Evolutionary conservation across 495 filamentous ascomycete species (phyloP).

Genomic region (Hyaloscypha variabilis): DNA sequence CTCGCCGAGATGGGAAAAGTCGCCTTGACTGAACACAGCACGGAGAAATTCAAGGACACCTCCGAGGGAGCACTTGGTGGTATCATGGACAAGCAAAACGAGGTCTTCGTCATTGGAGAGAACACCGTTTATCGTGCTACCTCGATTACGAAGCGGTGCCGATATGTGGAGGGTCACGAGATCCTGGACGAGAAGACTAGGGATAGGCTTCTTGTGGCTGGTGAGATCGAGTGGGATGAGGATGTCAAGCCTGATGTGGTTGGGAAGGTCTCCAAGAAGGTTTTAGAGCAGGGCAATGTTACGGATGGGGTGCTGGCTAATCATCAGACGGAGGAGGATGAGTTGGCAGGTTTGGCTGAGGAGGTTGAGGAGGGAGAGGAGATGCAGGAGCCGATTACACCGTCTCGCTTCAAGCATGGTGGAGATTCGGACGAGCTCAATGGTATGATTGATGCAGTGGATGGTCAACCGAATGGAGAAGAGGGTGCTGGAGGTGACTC

Average conservation of each 20-base stretch:
- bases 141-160: background rate
- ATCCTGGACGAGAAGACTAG: background rate
- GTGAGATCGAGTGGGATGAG: background rate
- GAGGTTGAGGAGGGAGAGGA: background rate
- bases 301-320: background rate
- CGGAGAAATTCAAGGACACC: too few relatives aligned
- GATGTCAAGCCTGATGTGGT: background rate
- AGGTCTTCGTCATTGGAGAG: background rate
- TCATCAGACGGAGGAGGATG: background rate
- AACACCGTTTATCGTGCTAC: background rate
- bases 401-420: background rate
- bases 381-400: background rate
- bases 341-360: background rate
- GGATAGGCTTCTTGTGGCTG: background rate
- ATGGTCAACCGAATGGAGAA: too few relatives aligned
- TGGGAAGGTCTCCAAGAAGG: background rate
- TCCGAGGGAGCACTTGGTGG: background rate
- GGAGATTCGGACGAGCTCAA: too few relatives aligned
- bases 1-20: background rate
- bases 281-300: background rate
- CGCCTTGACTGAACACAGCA: too few relatives aligned
- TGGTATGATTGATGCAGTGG: too few relatives aligned
- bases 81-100: background rate
- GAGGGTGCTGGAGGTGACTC: too few relatives aligned
- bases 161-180: background rate